phyloP scores from a whole-genome alignment of 805 yeast genomes.

The Lipomyces lipofer region DNA sequence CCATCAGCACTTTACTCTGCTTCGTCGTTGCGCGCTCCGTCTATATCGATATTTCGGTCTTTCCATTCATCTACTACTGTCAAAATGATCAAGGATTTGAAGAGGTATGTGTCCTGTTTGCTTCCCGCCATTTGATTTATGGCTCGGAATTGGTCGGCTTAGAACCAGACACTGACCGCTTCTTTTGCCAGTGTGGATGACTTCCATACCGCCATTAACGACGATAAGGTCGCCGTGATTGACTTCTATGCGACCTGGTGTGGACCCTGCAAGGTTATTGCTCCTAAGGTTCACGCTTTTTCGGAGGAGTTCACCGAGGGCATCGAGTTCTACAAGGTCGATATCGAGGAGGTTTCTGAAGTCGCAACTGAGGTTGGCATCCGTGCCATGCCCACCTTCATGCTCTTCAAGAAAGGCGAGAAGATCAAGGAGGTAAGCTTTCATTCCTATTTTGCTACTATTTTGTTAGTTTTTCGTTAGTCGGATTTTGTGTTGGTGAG shows the following conservation, averaged over 20 bases:
- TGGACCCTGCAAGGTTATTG: slow-evolving; percentile 98
- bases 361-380: slow-evolving; percentile 71
- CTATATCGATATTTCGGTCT: too few species aligned
- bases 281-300: slow-evolving; percentile 87
- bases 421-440: slow-evolving; percentile 60
- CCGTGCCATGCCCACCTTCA: slow-evolving; percentile 65
- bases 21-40: neutral
- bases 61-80: slow-evolving; percentile 10
- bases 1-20: neutral
- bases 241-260: slow-evolving; percentile 99
- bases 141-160: too few species aligned
- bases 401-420: slow-evolving; percentile 81
- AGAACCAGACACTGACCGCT: neutral
- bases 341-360: slow-evolving; percentile 78
- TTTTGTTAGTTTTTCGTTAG: slow-evolving; percentile 15
- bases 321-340: slow-evolving; percentile 83
- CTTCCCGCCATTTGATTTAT: neutral
- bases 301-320: slow-evolving; percentile 52
- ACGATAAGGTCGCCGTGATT: slow-evolving; percentile 77
- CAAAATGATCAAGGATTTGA: slow-evolving; percentile 27
- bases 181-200: slow-evolving; percentile 45
- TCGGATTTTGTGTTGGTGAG: neutral
- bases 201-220: slow-evolving; percentile 63
- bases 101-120: slow-evolving; percentile 10
- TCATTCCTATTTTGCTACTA: slow-evolving; percentile 55